Conservation (phyloP, 768 basidiomycete species). For the Krasilnikovozyma curviuscula region DNA sequence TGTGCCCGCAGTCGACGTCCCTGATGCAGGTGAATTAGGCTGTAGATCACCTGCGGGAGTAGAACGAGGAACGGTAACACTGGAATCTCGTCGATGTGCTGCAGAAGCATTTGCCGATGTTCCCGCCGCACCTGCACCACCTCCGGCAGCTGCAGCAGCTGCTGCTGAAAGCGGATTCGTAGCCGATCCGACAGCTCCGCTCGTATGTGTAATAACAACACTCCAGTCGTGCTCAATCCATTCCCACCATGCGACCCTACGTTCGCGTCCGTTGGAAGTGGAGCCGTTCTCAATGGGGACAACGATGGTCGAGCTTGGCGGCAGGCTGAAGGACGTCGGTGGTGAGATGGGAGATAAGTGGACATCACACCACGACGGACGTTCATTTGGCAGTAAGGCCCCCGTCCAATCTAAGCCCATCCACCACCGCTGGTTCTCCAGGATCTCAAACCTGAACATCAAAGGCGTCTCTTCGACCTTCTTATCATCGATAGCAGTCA, state of each 20-base stretch:
- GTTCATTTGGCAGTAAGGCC: constrained; percentile 69
- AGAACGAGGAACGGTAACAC: neutral
- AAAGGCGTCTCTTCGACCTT: constrained; percentile 30
- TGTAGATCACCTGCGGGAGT: neutral
- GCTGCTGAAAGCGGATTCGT: constrained; percentile 4
- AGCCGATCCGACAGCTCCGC: constrained; percentile 32
- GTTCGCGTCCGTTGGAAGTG: constrained; percentile 30
- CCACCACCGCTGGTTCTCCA: constrained; percentile 37
- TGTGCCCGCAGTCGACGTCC: constrained; percentile 23
- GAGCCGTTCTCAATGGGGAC: constrained; percentile 20
- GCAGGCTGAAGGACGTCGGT: constrained; percentile 44
- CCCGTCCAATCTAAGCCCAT: constrained; percentile 92
- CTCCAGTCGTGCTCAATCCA: constrained; percentile 86
- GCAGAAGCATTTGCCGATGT: neutral
- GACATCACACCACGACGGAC: constrained; percentile 64
- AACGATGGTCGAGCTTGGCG: constrained; percentile 34
- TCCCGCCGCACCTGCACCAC: neutral
- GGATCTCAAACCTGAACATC: constrained; percentile 31
- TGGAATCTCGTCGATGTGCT: neutral
- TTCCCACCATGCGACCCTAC: constrained; percentile 60
- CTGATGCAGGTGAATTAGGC: neutral
- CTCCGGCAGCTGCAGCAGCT: neutral
- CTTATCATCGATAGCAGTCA: neutral
- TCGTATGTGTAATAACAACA: constrained; percentile 23
- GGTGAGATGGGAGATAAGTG: constrained; percentile 53